Base-by-base conservation (phyloP, 2,329 filamentous ascomycete genomes). In the Thelonectria discophora region DNA sequence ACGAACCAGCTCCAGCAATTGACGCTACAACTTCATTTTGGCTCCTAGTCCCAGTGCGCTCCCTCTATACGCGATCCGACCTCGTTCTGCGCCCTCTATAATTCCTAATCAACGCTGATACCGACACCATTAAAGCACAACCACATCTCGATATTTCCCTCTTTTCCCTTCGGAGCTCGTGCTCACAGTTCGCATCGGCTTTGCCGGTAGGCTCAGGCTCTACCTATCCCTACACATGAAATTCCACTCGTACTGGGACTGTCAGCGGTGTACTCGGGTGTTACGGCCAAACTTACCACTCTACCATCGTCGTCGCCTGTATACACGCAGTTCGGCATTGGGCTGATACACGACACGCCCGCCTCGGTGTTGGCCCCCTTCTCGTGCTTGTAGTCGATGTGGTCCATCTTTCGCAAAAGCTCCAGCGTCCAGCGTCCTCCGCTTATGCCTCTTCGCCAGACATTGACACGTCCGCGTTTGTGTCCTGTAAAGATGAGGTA, bases 271-370 rank as follows among this genome's bases (percentile, higher is more conserved):
- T 13, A 17, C 12, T 3, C 21, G 49, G 21, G 12, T 3, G 13
- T 7, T 8, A 9, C 27, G 27, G 27, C 5, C n/a, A 18, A 9
- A 76, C 78, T 75, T 65, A 95, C 92, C 77, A 99, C 94, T 81
- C 89, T 85, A 30, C 95, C 95, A 65, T 93, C 90, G 66, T 98
- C 95, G 79, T 98, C 95, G 3, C 94, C 95, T 0, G 94, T 97
- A 77, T 97, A 98, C 10, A 98, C 88, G 64, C 90, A 85, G 65
- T 90, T 89, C 55, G 92, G 88, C 84, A 94, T 91, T 3, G 94
- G 91, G 58, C 91, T 83, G 54, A 99, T 91, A 73, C 91, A 96
- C 39, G 91, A 97, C 63, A 98, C 94, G 0, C 90, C 89, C 2
- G 90, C 89, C 47, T 86, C 84, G 0, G 82, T 80, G 65, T 87